Evolutionary conservation across 2,329 filamentous ascomycete species (phyloP).

Genomic region (Shiraia bambusicola): DNA sequence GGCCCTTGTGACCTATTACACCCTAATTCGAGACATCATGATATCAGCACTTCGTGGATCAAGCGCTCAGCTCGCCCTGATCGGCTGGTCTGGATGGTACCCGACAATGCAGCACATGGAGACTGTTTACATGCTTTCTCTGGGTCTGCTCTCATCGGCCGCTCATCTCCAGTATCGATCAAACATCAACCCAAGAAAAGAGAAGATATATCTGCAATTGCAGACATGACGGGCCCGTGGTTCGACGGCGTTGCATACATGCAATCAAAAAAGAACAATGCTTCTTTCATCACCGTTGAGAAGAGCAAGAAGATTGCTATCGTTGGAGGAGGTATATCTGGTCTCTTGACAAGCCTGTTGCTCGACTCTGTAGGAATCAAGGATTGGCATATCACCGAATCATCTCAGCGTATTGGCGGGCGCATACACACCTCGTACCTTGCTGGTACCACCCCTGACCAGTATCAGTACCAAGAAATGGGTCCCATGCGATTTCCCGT

Average conservation of each 20-base stretch:
- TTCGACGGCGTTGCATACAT: slow-evolving; percentile 66
- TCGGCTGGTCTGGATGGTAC: slow-evolving; percentile 53
- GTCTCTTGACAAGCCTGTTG: slow-evolving; percentile 58
- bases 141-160: slow-evolving; percentile 43
- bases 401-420: slow-evolving; percentile 61
- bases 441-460: slow-evolving; percentile 56
- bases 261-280: slow-evolving; percentile 55
- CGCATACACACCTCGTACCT: slow-evolving; percentile 66
- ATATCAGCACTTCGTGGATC: slow-evolving; percentile 44
- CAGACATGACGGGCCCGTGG: slow-evolving; percentile 61
- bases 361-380: slow-evolving; percentile 58
- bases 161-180: slow-evolving; percentile 45
- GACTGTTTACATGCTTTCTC: slow-evolving; percentile 52
- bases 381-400: slow-evolving; percentile 64
- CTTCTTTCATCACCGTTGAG: slow-evolving; percentile 54
- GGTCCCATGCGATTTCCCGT: slow-evolving; percentile 67
- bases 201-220: slow-evolving; percentile 51
- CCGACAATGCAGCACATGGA: slow-evolving; percentile 40
- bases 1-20: slow-evolving; percentile 47
- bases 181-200: slow-evolving; percentile 39
- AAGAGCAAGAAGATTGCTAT: slow-evolving; percentile 64
- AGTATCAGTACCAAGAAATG: slow-evolving; percentile 69
- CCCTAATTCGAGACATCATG: slow-evolving; percentile 46
- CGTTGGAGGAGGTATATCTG: slow-evolving; percentile 66
- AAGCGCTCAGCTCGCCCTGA: slow-evolving; percentile 43